These are phyloP conservation scores for Venturia carpophila DNA, from an alignment of 2,329 filamentous ascomycete species.

Conservation along the genomic window DNA sequence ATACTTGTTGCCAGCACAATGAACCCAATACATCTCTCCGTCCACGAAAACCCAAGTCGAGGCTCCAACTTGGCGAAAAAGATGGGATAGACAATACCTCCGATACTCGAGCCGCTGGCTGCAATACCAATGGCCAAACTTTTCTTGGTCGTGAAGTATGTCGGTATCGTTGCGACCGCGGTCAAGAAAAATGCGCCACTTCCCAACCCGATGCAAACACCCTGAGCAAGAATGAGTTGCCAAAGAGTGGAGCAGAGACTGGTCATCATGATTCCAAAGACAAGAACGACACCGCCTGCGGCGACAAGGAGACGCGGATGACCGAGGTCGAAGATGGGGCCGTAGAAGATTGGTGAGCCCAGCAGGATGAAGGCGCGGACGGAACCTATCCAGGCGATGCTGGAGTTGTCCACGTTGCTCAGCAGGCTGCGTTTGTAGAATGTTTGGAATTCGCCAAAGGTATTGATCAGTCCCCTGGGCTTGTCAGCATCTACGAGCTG, in stretches of 20 bases:
- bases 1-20: slow-evolving; percentile 27
- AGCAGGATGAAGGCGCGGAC: slow-evolving; percentile 42
- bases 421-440: slow-evolving; percentile 14
- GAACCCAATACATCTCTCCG: slow-evolving; percentile 25
- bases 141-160: slow-evolving; percentile 35
- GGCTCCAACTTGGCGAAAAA: slow-evolving; percentile 19
- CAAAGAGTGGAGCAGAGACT: slow-evolving; percentile 20
- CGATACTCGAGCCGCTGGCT: slow-evolving; percentile 36
- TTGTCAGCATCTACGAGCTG: background rate
- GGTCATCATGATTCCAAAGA: slow-evolving; percentile 33
- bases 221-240: slow-evolving; percentile 35
- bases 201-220: slow-evolving; percentile 45
- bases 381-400: slow-evolving; percentile 43
- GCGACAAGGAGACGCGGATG: slow-evolving; percentile 36
- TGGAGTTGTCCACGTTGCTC: slow-evolving; percentile 19
- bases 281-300: slow-evolving; percentile 36
- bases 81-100: slow-evolving; percentile 38
- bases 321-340: slow-evolving; percentile 43
- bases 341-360: slow-evolving; percentile 39
- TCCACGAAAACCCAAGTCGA: slow-evolving; percentile 28
- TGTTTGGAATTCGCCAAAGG: slow-evolving; percentile 19
- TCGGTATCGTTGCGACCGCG: slow-evolving; percentile 33
- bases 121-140: slow-evolving; percentile 34
- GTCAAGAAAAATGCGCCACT: slow-evolving; percentile 37
- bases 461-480: slow-evolving; percentile 12